Conservation (phyloP, 768 basidiomycete species). For the Kwoniella shandongensis region DNA sequence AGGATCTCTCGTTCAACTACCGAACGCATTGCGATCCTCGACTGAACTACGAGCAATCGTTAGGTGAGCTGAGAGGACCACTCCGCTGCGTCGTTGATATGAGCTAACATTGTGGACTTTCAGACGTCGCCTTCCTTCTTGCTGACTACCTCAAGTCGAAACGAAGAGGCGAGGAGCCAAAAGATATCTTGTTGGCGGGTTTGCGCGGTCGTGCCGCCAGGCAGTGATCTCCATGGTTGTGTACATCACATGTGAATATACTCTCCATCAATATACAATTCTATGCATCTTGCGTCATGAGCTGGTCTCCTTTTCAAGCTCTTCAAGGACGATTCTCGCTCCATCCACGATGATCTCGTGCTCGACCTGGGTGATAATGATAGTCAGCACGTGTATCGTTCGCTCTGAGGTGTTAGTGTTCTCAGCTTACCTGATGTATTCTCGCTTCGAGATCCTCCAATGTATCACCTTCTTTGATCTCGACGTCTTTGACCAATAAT, state of each 20-base stretch:
- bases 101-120: too few species aligned
- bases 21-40: constrained; percentile 94
- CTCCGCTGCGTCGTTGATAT: too few species aligned
- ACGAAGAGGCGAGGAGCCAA: constrained; percentile 54
- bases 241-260: not conserved
- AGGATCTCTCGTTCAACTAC: constrained; percentile 85
- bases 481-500: constrained; percentile 74
- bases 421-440: constrained; percentile 62
- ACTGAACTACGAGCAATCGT: constrained; percentile 87
- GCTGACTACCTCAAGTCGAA: constrained; percentile 76
- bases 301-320: constrained; percentile 24
- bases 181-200: constrained; percentile 46
- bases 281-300: constrained; percentile 3
- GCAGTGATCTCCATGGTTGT: not conserved
- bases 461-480: constrained; percentile 69
- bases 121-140: constrained; percentile 82
- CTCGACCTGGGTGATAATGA: constrained; percentile 58
- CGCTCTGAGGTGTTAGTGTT: not conserved
- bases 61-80: constrained; percentile 67
- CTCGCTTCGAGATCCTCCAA: constrained; percentile 71
- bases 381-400: not conserved
- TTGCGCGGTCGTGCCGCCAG: constrained; percentile 31
- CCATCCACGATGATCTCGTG: constrained; percentile 90
- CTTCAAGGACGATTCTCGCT: constrained; percentile 67
- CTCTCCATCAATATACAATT: too few species aligned